These are phyloP conservation scores for Blastocystis sp. DNA, from an alignment of 352 stramenopile species.

Conservation along the genomic window DNA sequence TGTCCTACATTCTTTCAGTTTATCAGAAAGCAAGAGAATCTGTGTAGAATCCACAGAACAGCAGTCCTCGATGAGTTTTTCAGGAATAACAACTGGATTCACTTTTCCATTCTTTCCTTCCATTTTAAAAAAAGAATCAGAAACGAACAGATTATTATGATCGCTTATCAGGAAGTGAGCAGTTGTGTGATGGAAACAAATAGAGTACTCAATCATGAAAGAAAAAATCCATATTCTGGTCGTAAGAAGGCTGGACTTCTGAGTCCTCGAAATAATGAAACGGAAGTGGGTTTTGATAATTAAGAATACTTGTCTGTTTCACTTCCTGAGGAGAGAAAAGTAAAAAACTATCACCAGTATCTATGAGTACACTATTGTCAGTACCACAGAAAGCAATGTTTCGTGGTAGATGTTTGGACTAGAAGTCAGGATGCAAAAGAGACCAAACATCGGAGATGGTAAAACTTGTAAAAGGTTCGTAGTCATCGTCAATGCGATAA, in stretches of 20 bases:
- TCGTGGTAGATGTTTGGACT: not conserved
- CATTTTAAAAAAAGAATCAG: not conserved
- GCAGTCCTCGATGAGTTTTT: not conserved
- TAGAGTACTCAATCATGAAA: not conserved
- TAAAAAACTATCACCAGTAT: constrained; percentile 86
- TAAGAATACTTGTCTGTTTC: constrained; percentile 73
- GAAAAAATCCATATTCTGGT: not conserved
- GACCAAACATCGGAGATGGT: not conserved
- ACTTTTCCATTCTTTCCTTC: not conserved
- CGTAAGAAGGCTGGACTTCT: not conserved
- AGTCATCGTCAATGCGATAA: constrained; percentile 87
- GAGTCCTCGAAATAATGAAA: not conserved
- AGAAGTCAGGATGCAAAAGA: not conserved
- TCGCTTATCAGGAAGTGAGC: not conserved
- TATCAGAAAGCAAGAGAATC: not conserved
- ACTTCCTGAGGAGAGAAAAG: constrained; percentile 90
- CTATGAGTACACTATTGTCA: constrained; percentile 76
- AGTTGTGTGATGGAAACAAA: not conserved
- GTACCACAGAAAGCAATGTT: constrained; percentile 75
- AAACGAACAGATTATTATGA: not conserved
- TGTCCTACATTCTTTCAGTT: not conserved
- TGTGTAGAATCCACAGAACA: not conserved
- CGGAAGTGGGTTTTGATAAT: not conserved
- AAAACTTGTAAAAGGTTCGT: not conserved
- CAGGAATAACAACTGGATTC: not conserved